Percentiles rank a stretch among this genome's conserved stretches.
These are phyloP conservation scores for Ophiosphaerella narmari DNA, from an alignment of 2,329 filamentous ascomycete genomes.

Conservation along the genomic window DNA sequence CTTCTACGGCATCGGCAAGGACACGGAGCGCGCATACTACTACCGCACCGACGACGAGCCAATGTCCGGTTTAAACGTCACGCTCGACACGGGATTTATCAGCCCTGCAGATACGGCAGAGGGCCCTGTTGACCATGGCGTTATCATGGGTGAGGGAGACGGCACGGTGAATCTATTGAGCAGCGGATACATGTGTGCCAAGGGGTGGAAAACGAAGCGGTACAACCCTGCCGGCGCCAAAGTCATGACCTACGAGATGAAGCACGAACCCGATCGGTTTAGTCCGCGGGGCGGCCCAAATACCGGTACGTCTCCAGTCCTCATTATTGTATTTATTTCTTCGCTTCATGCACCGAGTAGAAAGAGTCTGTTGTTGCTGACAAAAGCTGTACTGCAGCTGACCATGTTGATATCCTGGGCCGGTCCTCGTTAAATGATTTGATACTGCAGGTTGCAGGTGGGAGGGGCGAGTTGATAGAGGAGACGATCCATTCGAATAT, in stretches of 20 bases:
- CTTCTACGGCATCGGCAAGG: slow-evolving; percentile 95
- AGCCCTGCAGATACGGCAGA: slow-evolving; percentile 49
- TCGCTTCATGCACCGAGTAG: too few relatives aligned
- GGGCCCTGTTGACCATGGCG: slow-evolving; percentile 71
- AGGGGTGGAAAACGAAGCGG: slow-evolving; percentile 89
- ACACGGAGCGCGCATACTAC: slow-evolving; percentile 90
- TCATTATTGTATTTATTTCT: not conserved
- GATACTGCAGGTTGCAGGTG: slow-evolving; percentile 83
- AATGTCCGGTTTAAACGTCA: slow-evolving; percentile 68
- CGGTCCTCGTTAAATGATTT: slow-evolving; percentile 88
- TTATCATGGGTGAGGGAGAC: slow-evolving; percentile 95
- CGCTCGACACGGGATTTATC: slow-evolving; percentile 51
- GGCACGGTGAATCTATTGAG: slow-evolving; percentile 94
- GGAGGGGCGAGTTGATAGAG: slow-evolving; percentile 77
- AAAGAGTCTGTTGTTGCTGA: slow-evolving; percentile 6
- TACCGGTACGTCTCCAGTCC: slow-evolving; percentile 54
- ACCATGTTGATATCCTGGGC: slow-evolving; percentile 96
- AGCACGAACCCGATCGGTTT: slow-evolving; percentile 91
- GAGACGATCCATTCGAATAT: slow-evolving; percentile 83
- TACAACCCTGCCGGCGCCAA: slow-evolving; percentile 87
- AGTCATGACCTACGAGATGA: slow-evolving; percentile 92
- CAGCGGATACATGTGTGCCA: slow-evolving; percentile 94
- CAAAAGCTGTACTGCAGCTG: slow-evolving; percentile 56
- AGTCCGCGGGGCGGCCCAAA: slow-evolving; percentile 75
- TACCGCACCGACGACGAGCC: slow-evolving; percentile 75